Evolutionary conservation across 2,329 filamentous ascomycete species (phyloP).

Genomic region (Calonectria pseudoturangicola): DNA sequence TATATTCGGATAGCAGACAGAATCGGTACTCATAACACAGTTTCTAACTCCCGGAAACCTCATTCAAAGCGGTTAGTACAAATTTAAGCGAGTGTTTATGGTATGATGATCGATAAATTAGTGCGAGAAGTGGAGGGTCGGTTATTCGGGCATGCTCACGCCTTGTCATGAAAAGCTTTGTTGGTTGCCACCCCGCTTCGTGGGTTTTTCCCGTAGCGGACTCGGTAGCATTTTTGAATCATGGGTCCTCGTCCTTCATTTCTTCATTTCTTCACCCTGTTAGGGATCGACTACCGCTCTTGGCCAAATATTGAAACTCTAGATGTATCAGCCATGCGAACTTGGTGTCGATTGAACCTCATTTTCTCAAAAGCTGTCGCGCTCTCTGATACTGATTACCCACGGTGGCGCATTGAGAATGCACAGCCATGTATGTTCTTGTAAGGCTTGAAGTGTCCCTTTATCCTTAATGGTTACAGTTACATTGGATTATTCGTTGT

Average conservation of each 20-base stretch:
- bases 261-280: not conserved
- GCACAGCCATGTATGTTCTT: not conserved
- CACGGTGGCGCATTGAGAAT: too few relatives aligned
- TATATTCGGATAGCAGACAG: too few relatives aligned
- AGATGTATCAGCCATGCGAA: not conserved
- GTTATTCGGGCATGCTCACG: not conserved
- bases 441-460: not conserved
- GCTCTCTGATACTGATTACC: too few relatives aligned
- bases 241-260: not conserved
- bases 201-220: slow-evolving; percentile 12
- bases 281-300: not conserved
- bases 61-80: too few relatives aligned
- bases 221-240: slow-evolving; percentile 1
- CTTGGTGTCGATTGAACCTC: not conserved
- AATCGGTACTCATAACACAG: too few relatives aligned
- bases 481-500: not conserved
- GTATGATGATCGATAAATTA: not conserved
- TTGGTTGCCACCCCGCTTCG: not conserved
- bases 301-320: not conserved
- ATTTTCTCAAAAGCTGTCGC: too few relatives aligned
- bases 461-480: not conserved
- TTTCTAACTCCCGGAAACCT: too few relatives aligned
- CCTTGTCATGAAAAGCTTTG: not conserved
- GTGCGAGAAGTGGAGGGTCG: not conserved
- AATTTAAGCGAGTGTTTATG: too few relatives aligned